phyloP scores from a whole-genome alignment of 225 moss, liverwort and hornwort genomes.

The Sphagnum tenellum region DNA sequence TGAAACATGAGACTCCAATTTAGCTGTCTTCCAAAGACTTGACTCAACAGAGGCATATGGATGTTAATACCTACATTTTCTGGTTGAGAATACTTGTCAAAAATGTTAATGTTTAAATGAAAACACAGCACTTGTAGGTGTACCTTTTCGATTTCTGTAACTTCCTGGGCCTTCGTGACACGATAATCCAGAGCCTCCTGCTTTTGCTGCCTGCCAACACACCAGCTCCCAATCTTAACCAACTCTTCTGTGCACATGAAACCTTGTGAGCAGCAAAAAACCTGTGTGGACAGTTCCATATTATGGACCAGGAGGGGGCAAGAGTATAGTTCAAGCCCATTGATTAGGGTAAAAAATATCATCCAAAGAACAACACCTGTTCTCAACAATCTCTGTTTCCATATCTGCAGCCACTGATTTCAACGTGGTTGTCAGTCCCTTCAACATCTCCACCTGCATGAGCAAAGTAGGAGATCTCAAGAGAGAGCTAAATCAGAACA shows the following conservation, averaged over 20 bases:
- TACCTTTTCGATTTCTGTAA: slow-evolving; percentile 14
- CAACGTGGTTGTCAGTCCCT: slow-evolving; percentile 16
- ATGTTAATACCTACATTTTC: too few relatives aligned
- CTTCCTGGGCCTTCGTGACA: slow-evolving; percentile 31
- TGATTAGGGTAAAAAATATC: neutral
- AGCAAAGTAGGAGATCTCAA: neutral
- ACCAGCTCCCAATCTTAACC: too few relatives aligned
- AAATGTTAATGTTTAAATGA: too few relatives aligned
- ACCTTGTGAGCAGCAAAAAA: too few relatives aligned
- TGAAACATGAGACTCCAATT: too few relatives aligned
- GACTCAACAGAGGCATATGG: too few relatives aligned
- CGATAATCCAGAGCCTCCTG: slow-evolving; percentile 38
- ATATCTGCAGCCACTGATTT: slow-evolving; percentile 19
- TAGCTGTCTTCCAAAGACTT: too few relatives aligned
- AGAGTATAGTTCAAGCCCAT: neutral
- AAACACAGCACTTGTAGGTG: too few relatives aligned
- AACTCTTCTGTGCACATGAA: too few relatives aligned
- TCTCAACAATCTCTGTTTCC: slow-evolving; percentile 28
- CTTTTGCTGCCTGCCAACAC: slow-evolving; percentile 30
- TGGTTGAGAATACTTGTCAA: too few relatives aligned
- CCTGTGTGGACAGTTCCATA: too few relatives aligned
- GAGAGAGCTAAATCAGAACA: neutral
- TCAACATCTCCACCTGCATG: slow-evolving; percentile 29
- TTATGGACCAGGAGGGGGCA: too few relatives aligned
- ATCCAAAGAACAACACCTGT: slow-evolving; percentile 12